Evolutionary conservation across 257 asterid species (phyloP).

Genomic region (Solanum lycopersicoides): DNA sequence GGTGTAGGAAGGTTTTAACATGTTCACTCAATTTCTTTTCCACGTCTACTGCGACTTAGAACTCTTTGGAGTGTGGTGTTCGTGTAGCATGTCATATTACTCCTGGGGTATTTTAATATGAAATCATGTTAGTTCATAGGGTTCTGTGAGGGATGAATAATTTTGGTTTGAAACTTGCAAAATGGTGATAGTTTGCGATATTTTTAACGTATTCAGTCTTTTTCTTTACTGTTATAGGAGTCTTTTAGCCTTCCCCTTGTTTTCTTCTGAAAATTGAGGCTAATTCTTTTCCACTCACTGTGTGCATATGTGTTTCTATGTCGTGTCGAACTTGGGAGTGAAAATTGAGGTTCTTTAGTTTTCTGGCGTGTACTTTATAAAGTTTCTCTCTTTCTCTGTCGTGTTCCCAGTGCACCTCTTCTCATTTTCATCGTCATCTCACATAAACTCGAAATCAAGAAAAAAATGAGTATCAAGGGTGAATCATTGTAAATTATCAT

Average conservation of each 20-base stretch:
- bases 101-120: not conserved
- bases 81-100: not conserved
- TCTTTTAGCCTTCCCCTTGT: not conserved
- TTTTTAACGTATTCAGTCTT: not conserved
- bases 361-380: not conserved
- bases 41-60: not conserved
- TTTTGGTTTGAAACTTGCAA: not conserved
- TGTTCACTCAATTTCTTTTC: not conserved
- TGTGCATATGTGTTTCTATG: not conserved
- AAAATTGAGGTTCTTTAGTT: too few species aligned
- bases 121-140: not conserved
- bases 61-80: not conserved
- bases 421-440: not conserved
- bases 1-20: not conserved
- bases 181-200: not conserved
- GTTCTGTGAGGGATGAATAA: not conserved
- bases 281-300: not conserved
- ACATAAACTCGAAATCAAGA: not conserved
- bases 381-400: not conserved
- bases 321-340: not conserved
- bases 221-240: not conserved
- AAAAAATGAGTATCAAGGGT: not conserved
- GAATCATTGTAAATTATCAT: not conserved
- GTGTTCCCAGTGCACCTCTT: not conserved
- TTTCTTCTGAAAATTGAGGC: not conserved